Evolutionary conservation across 805 yeast genomes (phyloP).

Genomic region (Zygoascus bituminiphila): DNA sequence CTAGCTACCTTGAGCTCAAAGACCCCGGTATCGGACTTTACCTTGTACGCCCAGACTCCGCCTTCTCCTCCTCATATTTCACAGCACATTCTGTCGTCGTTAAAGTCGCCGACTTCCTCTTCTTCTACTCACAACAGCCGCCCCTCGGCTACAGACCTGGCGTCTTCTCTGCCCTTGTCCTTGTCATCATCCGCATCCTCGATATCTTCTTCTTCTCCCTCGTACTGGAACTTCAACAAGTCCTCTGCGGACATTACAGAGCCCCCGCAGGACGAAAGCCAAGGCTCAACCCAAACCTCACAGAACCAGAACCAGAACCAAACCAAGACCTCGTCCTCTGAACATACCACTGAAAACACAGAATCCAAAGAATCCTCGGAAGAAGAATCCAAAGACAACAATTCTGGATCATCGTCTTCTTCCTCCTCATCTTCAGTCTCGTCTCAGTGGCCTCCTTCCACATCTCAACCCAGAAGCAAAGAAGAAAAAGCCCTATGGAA

Average conservation of each 20-base stretch:
- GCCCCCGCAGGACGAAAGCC: not conserved
- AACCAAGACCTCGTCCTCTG: no score
- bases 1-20: not conserved
- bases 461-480: not conserved
- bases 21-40: not conserved
- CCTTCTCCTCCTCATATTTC: not conserved
- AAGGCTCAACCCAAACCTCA: not conserved
- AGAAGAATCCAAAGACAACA: not conserved
- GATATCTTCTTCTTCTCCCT: not conserved
- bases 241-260: not conserved
- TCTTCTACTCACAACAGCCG: no score
- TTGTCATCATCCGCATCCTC: not conserved
- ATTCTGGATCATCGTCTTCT: not conserved
- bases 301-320: no score
- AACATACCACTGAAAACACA: not conserved
- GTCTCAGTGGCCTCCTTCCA: not conserved
- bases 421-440: not conserved
- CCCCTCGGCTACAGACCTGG: no score
- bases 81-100: not conserved
- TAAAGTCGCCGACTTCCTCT: not conserved
- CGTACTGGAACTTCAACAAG: not conserved
- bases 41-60: not conserved
- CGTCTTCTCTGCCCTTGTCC: not conserved
- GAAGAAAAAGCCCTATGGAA: constrained; percentile 52
- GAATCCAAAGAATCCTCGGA: not conserved